These are phyloP conservation scores for Mycena polygramma DNA, from an alignment of 768 basidiomycete species.

Conservation along the genomic window DNA sequence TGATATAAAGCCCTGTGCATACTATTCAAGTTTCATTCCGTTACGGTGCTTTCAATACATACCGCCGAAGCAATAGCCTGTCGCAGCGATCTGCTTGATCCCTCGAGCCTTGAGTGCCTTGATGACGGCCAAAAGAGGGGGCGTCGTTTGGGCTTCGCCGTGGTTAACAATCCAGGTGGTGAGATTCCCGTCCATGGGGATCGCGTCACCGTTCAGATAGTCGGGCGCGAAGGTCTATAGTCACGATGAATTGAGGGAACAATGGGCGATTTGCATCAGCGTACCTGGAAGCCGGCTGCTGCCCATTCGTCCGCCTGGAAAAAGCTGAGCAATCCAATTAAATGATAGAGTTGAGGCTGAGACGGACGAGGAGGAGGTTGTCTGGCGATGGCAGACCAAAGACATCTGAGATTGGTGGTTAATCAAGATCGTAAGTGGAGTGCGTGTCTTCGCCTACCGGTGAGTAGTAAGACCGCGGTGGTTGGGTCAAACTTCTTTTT, in stretches of 20 bases:
- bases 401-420: slow-evolving; percentile 18
- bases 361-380: slow-evolving; percentile 28
- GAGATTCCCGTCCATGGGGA: slow-evolving; percentile 30
- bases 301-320: slow-evolving; percentile 37
- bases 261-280: too few species aligned
- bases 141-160: slow-evolving; percentile 45
- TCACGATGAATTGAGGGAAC: neutral
- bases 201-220: slow-evolving; percentile 33
- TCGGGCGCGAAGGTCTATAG: slow-evolving; percentile 32
- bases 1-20: slow-evolving; percentile 27
- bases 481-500: slow-evolving; percentile 27
- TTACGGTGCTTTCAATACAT: neutral
- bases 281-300: slow-evolving; percentile 33
- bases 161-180: slow-evolving; percentile 50
- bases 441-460: slow-evolving; percentile 6
- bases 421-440: neutral
- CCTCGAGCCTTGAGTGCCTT: slow-evolving; percentile 50
- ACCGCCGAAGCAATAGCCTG: slow-evolving; percentile 53
- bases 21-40: too few species aligned
- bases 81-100: slow-evolving; percentile 48
- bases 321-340: neutral
- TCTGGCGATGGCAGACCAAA: slow-evolving; percentile 36
- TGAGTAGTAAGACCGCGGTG: slow-evolving; percentile 33
- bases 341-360: neutral
- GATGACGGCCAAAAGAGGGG: slow-evolving; percentile 48